Percentiles rank a stretch among this genome's conserved stretches.
Conservation (phyloP, 106 monocot species). For the Dendrobium officinale region DNA sequence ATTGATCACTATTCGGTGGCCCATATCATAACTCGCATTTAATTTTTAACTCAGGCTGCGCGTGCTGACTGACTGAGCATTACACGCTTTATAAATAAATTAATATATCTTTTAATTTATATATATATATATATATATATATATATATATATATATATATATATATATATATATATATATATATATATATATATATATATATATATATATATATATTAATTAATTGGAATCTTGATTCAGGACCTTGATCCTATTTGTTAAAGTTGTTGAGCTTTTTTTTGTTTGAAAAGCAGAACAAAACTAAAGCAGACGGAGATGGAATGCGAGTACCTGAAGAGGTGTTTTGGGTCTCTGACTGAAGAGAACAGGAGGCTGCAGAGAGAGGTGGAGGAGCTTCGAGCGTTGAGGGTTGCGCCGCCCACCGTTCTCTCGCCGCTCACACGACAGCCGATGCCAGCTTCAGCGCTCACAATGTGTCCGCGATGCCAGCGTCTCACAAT, state of each 20-base stretch:
- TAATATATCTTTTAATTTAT: too few species aligned
- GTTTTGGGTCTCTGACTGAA: conserved; percentile 74
- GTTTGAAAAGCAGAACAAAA: conserved; percentile 53
- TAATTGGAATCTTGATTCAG: too few species aligned
- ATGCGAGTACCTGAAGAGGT: conserved; percentile 84
- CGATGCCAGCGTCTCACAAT: conserved; percentile 68
- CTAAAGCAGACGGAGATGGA: conserved; percentile 98
- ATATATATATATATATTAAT: too few species aligned
- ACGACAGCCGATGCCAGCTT: conserved; percentile 53
- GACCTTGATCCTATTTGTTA: too few species aligned
- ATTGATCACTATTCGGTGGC: too few species aligned
- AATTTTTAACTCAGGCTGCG: neutral
- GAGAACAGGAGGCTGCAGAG: conserved; percentile 81
- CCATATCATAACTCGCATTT: neutral
- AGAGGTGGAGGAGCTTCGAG: conserved; percentile 87
- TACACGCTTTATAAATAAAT: too few species aligned
- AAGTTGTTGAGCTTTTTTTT: too few species aligned
- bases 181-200: too few species aligned
- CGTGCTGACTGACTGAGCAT: neutral
- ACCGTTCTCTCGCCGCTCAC: conserved; percentile 76
- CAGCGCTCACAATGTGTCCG: conserved; percentile 83
- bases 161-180: too few species aligned
- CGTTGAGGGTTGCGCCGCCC: conserved; percentile 69
- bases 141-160: too few species aligned
- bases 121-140: too few species aligned